Percentiles rank a stretch among this genome's conserved stretches.
Evolutionary conservation across 176 grass and related monocot genomes (phyloP).

Genomic region (Pontederia paniculata): DNA sequence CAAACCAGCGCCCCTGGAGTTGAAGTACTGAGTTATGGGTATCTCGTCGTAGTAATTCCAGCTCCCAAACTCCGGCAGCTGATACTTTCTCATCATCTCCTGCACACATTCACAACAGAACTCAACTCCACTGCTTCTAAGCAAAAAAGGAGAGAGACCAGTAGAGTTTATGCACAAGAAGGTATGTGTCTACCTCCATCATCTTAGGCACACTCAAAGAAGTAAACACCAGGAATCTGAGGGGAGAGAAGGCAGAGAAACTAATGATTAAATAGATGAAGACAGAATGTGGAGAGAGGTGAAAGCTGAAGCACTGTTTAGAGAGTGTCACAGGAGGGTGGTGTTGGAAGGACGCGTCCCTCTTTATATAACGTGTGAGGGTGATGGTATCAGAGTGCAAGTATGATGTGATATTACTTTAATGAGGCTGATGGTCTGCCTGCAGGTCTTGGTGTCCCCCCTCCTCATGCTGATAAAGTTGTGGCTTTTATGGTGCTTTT

Average conservation of each 20-base stretch:
- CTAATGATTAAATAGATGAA: neutral
- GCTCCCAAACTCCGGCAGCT: slow-evolving; percentile 1
- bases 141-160: neutral
- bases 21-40: neutral
- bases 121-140: neutral
- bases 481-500: neutral
- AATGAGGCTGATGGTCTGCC: neutral
- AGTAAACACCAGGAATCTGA: neutral
- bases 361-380: no score
- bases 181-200: neutral
- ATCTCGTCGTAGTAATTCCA: slow-evolving; percentile 1
- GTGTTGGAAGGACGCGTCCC: no score
- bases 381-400: no score
- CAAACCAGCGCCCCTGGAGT: neutral
- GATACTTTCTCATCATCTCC: neutral
- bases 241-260: neutral
- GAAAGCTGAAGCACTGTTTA: no score
- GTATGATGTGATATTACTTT: neutral
- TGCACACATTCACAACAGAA: neutral
- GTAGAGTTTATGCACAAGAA: neutral
- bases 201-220: neutral
- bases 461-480: slow-evolving; percentile 3
- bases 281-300: no score
- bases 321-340: no score
- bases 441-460: neutral